Evolutionary conservation across 257 asterid species (phyloP).

Genomic region (Fraxinus excelsior): DNA sequence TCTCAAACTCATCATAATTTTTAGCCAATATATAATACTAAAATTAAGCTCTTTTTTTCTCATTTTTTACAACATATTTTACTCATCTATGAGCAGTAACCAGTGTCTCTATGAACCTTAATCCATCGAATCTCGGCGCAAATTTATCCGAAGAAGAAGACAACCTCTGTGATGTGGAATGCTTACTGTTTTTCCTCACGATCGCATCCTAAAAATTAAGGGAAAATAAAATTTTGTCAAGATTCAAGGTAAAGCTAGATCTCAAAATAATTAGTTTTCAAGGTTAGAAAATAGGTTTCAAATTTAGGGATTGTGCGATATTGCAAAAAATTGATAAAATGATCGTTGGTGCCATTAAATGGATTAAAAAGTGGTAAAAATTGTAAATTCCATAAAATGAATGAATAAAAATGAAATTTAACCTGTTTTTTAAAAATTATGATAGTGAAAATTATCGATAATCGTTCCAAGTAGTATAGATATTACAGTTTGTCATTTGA

Average conservation of each 20-base stretch:
- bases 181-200: constrained; percentile 32
- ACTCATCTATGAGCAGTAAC: constrained; percentile 70
- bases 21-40: neutral
- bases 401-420: too few species aligned
- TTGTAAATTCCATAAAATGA: too few species aligned
- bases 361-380: too few species aligned
- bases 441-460: too few species aligned
- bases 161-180: constrained; percentile 36
- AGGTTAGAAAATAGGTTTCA: neutral
- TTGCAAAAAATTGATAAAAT: too few species aligned
- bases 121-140: constrained; percentile 77
- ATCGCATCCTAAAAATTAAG: constrained; percentile 23
- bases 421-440: too few species aligned
- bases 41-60: neutral
- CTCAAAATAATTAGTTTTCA: neutral
- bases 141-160: constrained; percentile 50
- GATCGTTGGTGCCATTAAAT: too few species aligned
- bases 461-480: too few species aligned
- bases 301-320: too few species aligned
- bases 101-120: constrained; percentile 78
- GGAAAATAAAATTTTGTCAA: neutral
- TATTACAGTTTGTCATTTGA: too few species aligned
- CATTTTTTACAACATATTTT: neutral
- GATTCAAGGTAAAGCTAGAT: neutral
- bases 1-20: constrained; percentile 26